Percentiles rank a stretch among this genome's conserved stretches.
phyloP scores from a whole-genome alignment of 169 alveolate genomes.

The Plasmodium berghei region DNA sequence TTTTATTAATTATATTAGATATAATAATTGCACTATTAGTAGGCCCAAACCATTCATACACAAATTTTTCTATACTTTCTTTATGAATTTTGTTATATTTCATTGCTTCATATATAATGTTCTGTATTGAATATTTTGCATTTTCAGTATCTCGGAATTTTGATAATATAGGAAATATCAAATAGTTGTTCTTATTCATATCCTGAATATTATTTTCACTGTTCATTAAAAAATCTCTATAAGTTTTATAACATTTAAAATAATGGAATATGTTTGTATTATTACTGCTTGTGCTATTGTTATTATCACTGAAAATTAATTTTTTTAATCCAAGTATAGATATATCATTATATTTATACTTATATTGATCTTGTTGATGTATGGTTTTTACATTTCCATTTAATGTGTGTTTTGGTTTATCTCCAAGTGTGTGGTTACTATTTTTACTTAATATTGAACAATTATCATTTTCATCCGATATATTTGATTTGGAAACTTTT shows the following conservation, averaged over 20 bases:
- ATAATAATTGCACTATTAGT: slow-evolving; percentile 66
- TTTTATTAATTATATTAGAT: slow-evolving; percentile 50
- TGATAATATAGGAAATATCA: slow-evolving; percentile 18
- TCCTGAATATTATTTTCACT: slow-evolving; percentile 12
- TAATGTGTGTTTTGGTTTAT: background rate
- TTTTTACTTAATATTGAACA: background rate
- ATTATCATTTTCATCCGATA: background rate
- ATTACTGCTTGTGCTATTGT: background rate
- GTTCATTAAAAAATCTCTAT: slow-evolving; percentile 23
- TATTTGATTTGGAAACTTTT: background rate
- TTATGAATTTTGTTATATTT: slow-evolving; percentile 36
- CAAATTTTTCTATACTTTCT: slow-evolving; percentile 29
- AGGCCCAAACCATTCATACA: slow-evolving; percentile 64
- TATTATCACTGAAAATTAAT: background rate
- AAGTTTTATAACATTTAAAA: slow-evolving; percentile 33
- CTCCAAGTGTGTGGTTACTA: background rate
- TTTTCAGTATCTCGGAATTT: slow-evolving; percentile 60
- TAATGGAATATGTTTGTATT: background rate
- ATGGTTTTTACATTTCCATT: background rate
- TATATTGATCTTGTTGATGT: background rate
- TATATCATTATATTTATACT: background rate
- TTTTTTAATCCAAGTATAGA: background rate
- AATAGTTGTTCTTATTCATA: slow-evolving; percentile 38
- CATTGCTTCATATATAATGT: slow-evolving; percentile 62
- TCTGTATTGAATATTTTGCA: slow-evolving; percentile 60